phyloP scores from a whole-genome alignment of 2,329 filamentous ascomycete species.

The Colletotrichum graminicola region DNA sequence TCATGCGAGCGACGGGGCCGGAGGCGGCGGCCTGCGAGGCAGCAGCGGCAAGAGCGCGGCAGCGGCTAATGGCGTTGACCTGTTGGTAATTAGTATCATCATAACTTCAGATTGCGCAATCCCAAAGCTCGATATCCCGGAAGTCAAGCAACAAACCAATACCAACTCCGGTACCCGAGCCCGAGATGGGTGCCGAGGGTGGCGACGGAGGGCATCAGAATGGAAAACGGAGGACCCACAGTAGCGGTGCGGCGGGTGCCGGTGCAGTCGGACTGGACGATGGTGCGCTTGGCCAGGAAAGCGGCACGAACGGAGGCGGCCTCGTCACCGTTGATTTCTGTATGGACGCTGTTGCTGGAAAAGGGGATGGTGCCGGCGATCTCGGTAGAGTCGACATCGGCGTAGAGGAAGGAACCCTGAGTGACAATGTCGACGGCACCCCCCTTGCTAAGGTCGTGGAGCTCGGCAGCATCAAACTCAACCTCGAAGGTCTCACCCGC shows the following conservation, averaged over 20 bases:
- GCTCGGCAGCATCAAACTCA: slow-evolving; percentile 67
- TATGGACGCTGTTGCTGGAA: slow-evolving; percentile 68
- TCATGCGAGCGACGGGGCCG: slow-evolving; percentile 62
- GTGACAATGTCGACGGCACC: slow-evolving; percentile 69
- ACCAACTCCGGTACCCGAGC: not conserved
- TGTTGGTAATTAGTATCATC: not conserved
- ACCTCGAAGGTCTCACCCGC: slow-evolving; percentile 64
- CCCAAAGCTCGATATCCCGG: not conserved
- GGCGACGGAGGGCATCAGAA: not conserved
- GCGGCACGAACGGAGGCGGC: slow-evolving; percentile 64
- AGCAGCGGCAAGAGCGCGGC: slow-evolving; percentile 63
- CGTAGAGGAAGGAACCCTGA: slow-evolving; percentile 67
- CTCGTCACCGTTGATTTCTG: slow-evolving; percentile 67
- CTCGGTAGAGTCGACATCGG: slow-evolving; percentile 64
- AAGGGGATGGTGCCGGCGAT: slow-evolving; percentile 69
- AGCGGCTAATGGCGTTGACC: slow-evolving; percentile 65
- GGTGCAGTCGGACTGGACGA: slow-evolving; percentile 66
- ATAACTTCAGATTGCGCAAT: not conserved
- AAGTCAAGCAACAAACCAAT: not conserved
- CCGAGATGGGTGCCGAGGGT: not conserved
- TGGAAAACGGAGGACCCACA: slow-evolving; percentile 9
- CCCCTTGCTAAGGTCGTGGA: slow-evolving; percentile 63
- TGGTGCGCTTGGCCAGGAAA: slow-evolving; percentile 62
- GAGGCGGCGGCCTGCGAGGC: slow-evolving; percentile 65
- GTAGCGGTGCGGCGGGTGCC: slow-evolving; percentile 59